Evolutionary conservation across 1,284 basidiomycete genomes (phyloP), one percentile per base, ranked within the genome.

Genomic region (Ganoderma meredithae): DNA sequence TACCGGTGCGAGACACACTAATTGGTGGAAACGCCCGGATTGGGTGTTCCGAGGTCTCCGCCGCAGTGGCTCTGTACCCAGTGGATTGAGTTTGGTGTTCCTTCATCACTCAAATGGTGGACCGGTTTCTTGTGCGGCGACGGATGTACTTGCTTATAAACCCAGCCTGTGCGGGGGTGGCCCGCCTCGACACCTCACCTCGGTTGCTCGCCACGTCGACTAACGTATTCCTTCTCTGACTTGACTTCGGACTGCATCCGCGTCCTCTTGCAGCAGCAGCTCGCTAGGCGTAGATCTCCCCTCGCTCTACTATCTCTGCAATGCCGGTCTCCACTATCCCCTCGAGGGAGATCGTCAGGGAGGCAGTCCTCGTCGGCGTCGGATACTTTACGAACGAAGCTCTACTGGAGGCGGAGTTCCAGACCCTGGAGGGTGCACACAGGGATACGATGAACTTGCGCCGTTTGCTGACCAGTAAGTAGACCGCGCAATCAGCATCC

Each of bases 381-480:
- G 47, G 44, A 31, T 68, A 68, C 53, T 36, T 10, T 1, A 55
- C 43, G 0, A 67, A 67, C 56, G 22, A 52, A 0, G 52, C 47
- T 7, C 67, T 64, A 15, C 17, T 13, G 27, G 27, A 53, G 1
- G n/a, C 62, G 6, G 59, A n/a, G 1, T 53, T 67, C 12, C 55
- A 17, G 2, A 47, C 58, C 10, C 70, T 65, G 12, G 63, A 40
- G 1, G 72, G 72, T 10, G 67, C 69, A 15, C 68, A 70, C 44
- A 62, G 69, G 25, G 73, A 74, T 39, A 60, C 63, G 17, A 10
- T 19, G 10, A 33, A 47, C 3, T 39, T 74, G 31, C 63, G 56
- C 13, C 33, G 64, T 4, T 55, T 74, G 1, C 64, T 72, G 43
- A 69, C 36, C 0, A 58, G 72, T 69, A 59, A 41, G 67, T 44